Evolutionary conservation across 106 monocot species (phyloP).

Genomic region (Narthecium ossifragum): DNA sequence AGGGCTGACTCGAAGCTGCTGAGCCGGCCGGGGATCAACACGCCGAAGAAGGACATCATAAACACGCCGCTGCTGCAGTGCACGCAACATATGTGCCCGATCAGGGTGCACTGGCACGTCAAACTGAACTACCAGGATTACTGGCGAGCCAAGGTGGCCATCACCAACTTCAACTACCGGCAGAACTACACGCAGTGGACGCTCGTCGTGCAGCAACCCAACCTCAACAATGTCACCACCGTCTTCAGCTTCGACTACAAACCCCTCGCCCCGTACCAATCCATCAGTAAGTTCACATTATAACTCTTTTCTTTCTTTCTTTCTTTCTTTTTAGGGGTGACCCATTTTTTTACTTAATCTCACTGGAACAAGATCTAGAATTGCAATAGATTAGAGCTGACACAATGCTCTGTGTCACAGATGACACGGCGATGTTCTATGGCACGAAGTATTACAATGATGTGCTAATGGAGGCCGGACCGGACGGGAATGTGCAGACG

Average conservation of each 20-base stretch:
- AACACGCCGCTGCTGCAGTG: slow-evolving; percentile 61
- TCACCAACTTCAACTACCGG: slow-evolving; percentile 79
- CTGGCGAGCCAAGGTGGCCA: slow-evolving; percentile 64
- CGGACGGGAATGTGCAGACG: slow-evolving; percentile 62
- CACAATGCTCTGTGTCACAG: slow-evolving; percentile 10
- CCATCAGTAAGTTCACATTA: slow-evolving; percentile 64
- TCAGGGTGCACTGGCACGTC: slow-evolving; percentile 81
- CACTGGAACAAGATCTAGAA: too few species aligned
- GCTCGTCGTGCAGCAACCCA: slow-evolving; percentile 66
- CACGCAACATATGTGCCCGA: slow-evolving; percentile 71
- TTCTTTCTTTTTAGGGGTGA: too few species aligned
- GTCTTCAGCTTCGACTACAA: slow-evolving; percentile 81
- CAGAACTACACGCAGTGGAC: slow-evolving; percentile 76
- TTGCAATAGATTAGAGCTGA: background rate
- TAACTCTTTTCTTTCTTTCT: too few species aligned
- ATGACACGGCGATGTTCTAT: slow-evolving; percentile 80
- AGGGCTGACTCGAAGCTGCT: slow-evolving; percentile 47
- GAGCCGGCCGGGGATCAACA: slow-evolving; percentile 36
- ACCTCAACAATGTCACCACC: slow-evolving; percentile 58
- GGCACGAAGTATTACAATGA: slow-evolving; percentile 71
- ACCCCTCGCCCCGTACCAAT: slow-evolving; percentile 44
- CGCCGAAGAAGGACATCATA: slow-evolving; percentile 51
- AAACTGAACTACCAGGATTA: slow-evolving; percentile 82
- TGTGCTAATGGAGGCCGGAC: slow-evolving; percentile 70
- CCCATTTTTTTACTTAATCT: too few species aligned